Evolutionary conservation across 2,329 filamentous ascomycete genomes (phyloP).

Genomic region (Stemphylium vesicarium): DNA sequence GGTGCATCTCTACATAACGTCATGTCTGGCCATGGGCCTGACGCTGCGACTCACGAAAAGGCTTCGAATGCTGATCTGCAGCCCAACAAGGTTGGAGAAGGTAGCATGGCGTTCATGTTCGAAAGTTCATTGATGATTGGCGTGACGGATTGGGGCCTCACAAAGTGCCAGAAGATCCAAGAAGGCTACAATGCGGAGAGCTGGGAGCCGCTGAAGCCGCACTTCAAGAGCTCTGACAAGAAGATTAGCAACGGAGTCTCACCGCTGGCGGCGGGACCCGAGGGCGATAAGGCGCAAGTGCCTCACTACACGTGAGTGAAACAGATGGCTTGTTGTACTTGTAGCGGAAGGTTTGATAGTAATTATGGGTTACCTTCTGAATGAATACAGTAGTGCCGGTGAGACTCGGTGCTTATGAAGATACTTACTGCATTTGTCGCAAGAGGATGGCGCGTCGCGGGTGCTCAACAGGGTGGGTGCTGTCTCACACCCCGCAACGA

Average conservation of each 20-base stretch:
- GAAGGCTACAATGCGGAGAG: conserved; percentile 79
- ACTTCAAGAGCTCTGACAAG: conserved; percentile 47
- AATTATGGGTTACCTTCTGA: not conserved
- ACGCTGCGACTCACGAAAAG: conserved; percentile 64
- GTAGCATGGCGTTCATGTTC: conserved; percentile 73
- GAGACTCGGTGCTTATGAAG: conserved; percentile 4
- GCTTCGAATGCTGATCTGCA: conserved; percentile 62
- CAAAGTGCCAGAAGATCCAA: conserved; percentile 73
- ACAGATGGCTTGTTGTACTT: conserved; percentile 9
- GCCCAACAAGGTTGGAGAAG: conserved; percentile 66
- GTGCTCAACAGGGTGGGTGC: conserved; percentile 11
- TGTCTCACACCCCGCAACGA: conserved; percentile 9
- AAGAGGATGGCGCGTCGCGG: conserved; percentile 3
- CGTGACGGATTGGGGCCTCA: conserved; percentile 74
- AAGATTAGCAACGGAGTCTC: conserved; percentile 37
- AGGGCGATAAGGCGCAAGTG: conserved; percentile 33
- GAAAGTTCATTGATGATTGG: conserved; percentile 72
- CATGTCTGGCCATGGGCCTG: conserved; percentile 74
- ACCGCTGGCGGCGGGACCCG: conserved; percentile 18
- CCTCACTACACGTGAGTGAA: conserved; percentile 32
- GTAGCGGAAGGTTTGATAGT: conserved; percentile 1
- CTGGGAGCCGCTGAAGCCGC: conserved; percentile 66
- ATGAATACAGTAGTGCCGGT: conserved; percentile 1
- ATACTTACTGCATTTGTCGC: conserved; percentile 7
- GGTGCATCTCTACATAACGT: conserved; percentile 73